Evolutionary conservation across 2,329 filamentous ascomycete genomes (phyloP), one percentile per base, ranked within the genome.

Genomic region (Verticillium zaregamsianum): DNA sequence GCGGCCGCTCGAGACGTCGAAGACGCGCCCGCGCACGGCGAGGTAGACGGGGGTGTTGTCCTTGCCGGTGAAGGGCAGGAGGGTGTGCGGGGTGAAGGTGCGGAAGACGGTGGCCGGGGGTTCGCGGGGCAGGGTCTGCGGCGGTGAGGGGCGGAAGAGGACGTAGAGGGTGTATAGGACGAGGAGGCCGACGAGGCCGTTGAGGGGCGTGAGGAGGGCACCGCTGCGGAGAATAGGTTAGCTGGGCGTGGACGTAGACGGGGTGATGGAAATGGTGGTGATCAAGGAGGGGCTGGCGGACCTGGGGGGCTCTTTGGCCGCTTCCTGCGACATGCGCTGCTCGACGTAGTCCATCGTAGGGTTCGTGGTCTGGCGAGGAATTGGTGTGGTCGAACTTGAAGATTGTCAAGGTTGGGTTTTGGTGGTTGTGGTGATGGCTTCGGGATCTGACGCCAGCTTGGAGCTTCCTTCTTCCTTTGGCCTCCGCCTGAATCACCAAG

Each of bases 11-110:
- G 89, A 87, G 28, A 98, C 94, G 73, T 99, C 95, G 74, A 97
- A 98, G 66, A 98, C 89, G 58, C 87, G 88, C 59, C 95, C 93
- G 52, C 92, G 90, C 20, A 98, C 93, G n/a, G 92, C 91, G 57
- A 99, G 85, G 77, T 92, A 97, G 61, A 98, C 91, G 58, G 92
- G 92, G 67, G 79, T 80, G 69, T 83, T 84, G 70, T 90, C 83
- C 60, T 82, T 79, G 73, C 95, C 95, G 78, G 94, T 93, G 83
- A 88, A 94, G 35, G 92, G 90, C 33, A 92, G 84, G n/a, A 99
- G 87, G 4, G 91, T 92, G 52, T 80, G 87, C 28, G 91, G 91
- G 15, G 89, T 94, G 80, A 92, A 90, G 61, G 83, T 88, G 62
- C 77, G 78, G 80, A 90, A 90, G 68, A 90, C 84, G 68, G 80